These are phyloP conservation scores for Psilocybe cyanescens DNA, from an alignment of 768 basidiomycete species.

Conservation along the genomic window DNA sequence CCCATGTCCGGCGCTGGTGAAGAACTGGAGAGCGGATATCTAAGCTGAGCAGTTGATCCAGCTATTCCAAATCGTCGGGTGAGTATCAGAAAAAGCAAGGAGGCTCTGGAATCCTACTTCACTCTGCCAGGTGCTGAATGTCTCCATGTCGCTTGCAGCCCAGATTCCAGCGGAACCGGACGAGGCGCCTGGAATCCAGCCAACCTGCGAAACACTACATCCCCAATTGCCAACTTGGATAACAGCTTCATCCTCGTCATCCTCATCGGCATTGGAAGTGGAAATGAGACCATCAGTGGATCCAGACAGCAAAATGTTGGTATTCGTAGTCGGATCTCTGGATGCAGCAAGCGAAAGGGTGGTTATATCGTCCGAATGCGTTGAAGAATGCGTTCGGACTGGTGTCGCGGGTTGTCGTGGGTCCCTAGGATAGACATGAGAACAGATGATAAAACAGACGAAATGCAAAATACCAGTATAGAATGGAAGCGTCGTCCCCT, in stretches of 20 bases:
- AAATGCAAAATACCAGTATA: conserved; percentile 69
- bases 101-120: conserved; percentile 49
- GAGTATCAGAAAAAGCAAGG: background rate
- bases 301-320: conserved; percentile 68
- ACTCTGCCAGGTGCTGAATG: conserved; percentile 80
- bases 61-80: conserved; percentile 36
- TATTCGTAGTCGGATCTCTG: conserved; percentile 17
- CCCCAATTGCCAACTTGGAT: conserved; percentile 86
- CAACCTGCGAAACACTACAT: conserved; percentile 77
- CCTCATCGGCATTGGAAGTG: conserved; percentile 69
- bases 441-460: background rate
- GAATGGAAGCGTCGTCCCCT: conserved; percentile 78
- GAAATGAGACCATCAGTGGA: conserved; percentile 87
- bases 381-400: conserved; percentile 77
- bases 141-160: conserved; percentile 96
- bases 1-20: conserved; percentile 64
- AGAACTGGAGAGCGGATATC: conserved; percentile 72
- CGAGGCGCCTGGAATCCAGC: conserved; percentile 52
- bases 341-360: conserved; percentile 56
- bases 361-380: conserved; percentile 94
- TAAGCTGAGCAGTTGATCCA: conserved; percentile 57
- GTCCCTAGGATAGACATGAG: conserved; percentile 59
- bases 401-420: conserved; percentile 75
- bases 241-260: conserved; percentile 88
- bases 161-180: conserved; percentile 52